Percentiles rank a stretch among this genome's conserved stretches.
These are phyloP conservation scores for Aspergillus bertholletiae DNA, from an alignment of 495 filamentous ascomycete species.

Conservation along the genomic window DNA sequence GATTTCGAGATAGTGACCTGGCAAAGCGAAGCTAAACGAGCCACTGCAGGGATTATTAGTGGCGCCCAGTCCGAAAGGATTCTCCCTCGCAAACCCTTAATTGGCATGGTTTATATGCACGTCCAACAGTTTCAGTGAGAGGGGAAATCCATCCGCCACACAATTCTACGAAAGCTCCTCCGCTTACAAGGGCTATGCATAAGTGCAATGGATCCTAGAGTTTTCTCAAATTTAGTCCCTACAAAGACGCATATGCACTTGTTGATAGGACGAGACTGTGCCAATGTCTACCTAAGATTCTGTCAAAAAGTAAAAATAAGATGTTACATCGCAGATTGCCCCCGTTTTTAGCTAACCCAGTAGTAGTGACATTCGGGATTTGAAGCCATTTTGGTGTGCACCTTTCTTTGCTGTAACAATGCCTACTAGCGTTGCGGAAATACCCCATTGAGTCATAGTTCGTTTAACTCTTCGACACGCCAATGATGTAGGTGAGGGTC, in stretches of 20 bases:
- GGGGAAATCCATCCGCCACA: background rate
- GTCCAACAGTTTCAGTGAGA: background rate
- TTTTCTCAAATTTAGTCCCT: background rate
- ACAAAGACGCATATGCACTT: background rate
- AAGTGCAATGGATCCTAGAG: background rate
- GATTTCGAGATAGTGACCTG: background rate
- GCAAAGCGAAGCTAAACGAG: background rate
- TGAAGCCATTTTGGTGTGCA: background rate
- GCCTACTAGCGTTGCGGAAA: background rate
- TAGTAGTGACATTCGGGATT: background rate
- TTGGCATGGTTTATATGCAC: background rate
- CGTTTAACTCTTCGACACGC: background rate
- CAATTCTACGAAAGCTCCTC: background rate
- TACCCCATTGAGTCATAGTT: background rate
- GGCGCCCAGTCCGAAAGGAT: background rate
- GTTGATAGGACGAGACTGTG: background rate
- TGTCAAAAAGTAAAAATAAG: background rate
- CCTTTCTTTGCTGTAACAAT: background rate
- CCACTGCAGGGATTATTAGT: background rate
- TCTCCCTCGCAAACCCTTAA: background rate
- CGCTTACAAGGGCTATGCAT: background rate
- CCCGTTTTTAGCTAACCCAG: background rate
- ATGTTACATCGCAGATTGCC: conserved; percentile 1
- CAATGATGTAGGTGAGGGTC: background rate
- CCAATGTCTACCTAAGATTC: background rate